Evolutionary conservation across 768 basidiomycete genomes (phyloP).

Genomic region (Cytidiella melzeri): DNA sequence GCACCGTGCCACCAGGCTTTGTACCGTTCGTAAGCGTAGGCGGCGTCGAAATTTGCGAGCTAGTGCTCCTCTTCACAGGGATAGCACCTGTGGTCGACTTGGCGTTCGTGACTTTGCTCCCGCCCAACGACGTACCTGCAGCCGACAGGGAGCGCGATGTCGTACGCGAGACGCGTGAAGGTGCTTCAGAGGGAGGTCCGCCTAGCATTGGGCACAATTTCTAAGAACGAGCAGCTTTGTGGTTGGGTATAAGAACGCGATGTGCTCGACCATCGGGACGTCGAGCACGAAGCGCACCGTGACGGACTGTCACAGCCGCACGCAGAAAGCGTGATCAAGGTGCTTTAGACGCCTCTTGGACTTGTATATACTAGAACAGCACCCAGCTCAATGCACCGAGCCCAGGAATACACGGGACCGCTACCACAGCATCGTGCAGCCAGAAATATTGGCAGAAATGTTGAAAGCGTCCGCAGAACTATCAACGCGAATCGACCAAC

Average conservation of each 20-base stretch:
- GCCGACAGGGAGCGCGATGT: constrained; percentile 38
- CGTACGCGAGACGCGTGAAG: constrained; percentile 45
- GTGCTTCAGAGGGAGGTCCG: constrained; percentile 43
- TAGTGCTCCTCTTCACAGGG: constrained; percentile 18
- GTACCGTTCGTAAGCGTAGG: not conserved
- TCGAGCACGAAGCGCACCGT: not conserved
- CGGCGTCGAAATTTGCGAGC: constrained; percentile 5
- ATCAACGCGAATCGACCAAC: too few relatives aligned
- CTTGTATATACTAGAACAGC: too few relatives aligned
- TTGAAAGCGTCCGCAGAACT: too few relatives aligned
- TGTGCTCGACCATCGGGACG: not conserved
- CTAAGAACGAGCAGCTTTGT: not conserved
- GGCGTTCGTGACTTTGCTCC: constrained; percentile 49
- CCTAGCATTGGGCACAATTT: not conserved
- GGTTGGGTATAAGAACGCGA: not conserved
- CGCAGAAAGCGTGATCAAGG: too few relatives aligned
- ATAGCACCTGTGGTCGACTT: constrained; percentile 41
- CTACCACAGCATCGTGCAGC: too few relatives aligned
- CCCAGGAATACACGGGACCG: too few relatives aligned
- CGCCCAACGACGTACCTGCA: constrained; percentile 27
- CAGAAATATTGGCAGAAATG: too few relatives aligned
- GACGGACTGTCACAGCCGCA: too few relatives aligned
- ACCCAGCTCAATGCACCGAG: too few relatives aligned
- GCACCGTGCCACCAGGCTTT: constrained; percentile 14
- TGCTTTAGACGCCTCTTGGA: too few relatives aligned